These are phyloP conservation scores for Gnetum montanum DNA, from an alignment of 75 land plant genomes.

Conservation along the genomic window DNA sequence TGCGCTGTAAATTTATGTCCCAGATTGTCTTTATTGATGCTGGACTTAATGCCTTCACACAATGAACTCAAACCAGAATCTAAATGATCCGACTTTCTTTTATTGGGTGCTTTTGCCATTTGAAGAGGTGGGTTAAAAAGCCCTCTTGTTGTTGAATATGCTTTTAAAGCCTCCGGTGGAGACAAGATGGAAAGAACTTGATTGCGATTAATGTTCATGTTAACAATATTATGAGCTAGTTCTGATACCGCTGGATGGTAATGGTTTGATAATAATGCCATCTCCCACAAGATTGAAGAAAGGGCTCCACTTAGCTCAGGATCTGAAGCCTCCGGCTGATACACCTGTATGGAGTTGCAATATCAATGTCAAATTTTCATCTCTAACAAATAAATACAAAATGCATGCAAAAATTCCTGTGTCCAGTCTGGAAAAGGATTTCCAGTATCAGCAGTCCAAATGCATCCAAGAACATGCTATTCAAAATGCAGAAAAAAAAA, in stretches of 20 bases:
- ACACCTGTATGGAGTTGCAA: constrained; percentile 69
- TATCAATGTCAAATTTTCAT: neutral
- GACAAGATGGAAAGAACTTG: constrained; percentile 25
- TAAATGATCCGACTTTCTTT: constrained; percentile 29
- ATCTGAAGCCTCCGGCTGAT: constrained; percentile 69
- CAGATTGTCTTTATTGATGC: constrained; percentile 26
- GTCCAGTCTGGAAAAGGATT: no score
- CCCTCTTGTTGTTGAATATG: constrained; percentile 48
- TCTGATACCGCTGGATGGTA: constrained; percentile 78
- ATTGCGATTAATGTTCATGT: constrained; percentile 35
- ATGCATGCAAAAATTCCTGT: no score
- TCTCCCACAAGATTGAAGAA: constrained; percentile 94
- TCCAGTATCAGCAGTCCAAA: no score
- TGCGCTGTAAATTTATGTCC: constrained; percentile 37
- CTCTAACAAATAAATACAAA: neutral
- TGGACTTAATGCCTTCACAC: neutral
- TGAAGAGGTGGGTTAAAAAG: constrained; percentile 24
- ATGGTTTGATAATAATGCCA: constrained; percentile 68
- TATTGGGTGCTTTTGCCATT: constrained; percentile 15
- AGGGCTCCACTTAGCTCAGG: constrained; percentile 95
- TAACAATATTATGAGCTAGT: constrained; percentile 57
- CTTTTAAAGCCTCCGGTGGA: constrained; percentile 60
- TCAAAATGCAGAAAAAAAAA: no score
- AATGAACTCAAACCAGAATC: neutral
- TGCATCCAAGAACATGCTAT: no score